Conservation (phyloP, 257 asterid species). For the Marsdenia floribunda region DNA sequence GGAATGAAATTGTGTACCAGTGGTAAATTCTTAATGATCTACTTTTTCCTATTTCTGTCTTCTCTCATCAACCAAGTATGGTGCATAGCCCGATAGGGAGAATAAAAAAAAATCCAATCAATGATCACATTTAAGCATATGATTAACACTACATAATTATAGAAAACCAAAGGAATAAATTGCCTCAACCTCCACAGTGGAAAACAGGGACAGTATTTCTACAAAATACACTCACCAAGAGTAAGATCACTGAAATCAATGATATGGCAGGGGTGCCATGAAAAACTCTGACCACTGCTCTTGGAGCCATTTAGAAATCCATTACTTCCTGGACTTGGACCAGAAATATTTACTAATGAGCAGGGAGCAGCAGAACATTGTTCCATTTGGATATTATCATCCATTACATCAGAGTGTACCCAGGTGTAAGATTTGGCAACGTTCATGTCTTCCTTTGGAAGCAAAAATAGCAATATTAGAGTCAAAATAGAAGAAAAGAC, state of each 20-base stretch:
- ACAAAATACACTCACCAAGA: slow-evolving; percentile 52
- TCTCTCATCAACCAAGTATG: not conserved
- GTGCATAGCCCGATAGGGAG: not conserved
- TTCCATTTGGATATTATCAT: slow-evolving; percentile 81
- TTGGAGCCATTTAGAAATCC: slow-evolving; percentile 23
- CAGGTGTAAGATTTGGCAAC: slow-evolving; percentile 52
- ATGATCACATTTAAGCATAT: not conserved
- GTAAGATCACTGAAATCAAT: slow-evolving; percentile 84
- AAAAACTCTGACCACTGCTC: slow-evolving; percentile 22
- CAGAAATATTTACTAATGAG: slow-evolving; percentile 28
- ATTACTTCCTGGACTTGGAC: slow-evolving; percentile 27
- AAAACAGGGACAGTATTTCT: not conserved
- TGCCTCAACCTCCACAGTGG: not conserved
- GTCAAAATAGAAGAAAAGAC: slow-evolving; percentile 6
- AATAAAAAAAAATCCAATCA: not conserved
- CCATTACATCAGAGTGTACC: slow-evolving; percentile 96
- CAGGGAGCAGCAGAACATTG: slow-evolving; percentile 35
- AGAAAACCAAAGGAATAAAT: not conserved
- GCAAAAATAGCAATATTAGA: not conserved
- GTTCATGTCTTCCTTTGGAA: slow-evolving; percentile 40
- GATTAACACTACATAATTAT: not conserved
- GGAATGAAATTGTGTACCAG: not conserved
- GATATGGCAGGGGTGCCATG: slow-evolving; percentile 77
- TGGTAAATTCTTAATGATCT: not conserved
- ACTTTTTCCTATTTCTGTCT: not conserved